Conservation (phyloP, 441 rosid genomes). For the Euphorbia corollata region DNA sequence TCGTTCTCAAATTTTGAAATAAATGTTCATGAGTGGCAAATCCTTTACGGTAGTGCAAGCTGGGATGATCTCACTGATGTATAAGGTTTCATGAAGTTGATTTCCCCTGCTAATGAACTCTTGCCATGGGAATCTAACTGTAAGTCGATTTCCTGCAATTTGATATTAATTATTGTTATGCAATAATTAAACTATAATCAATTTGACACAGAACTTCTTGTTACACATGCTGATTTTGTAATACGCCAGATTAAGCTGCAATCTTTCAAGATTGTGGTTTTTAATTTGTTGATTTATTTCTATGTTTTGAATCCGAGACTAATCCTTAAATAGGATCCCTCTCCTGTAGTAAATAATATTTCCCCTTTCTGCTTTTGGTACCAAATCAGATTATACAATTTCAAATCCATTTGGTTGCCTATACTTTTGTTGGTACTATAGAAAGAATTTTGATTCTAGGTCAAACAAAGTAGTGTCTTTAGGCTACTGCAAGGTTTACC, state of each 20-base stretch:
- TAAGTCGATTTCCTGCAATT: neutral
- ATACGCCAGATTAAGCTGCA: neutral
- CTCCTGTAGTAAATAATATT: no score
- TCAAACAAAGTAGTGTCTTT: no score
- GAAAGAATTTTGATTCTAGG: no score
- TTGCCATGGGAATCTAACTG: neutral
- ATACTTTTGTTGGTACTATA: no score
- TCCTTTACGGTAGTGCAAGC: neutral
- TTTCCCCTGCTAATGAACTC: neutral
- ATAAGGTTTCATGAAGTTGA: neutral
- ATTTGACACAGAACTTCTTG: neutral
- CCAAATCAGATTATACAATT: no score
- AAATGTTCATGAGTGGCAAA: slow-evolving; percentile 13
- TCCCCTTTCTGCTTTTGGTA: no score
- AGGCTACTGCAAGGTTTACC: no score
- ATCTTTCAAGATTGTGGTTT: neutral
- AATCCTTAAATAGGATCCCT: no score
- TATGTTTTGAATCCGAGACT: no score
- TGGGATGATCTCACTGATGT: neutral
- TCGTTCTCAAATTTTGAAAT: slow-evolving; percentile 27
- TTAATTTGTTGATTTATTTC: neutral
- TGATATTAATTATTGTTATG: neutral
- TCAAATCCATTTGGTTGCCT: no score
- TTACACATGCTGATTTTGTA: neutral
- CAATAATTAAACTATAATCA: neutral